A percentile compares a stretch with the other conserved stretches of the same genome.
Conservation (phyloP, 805 yeast species). For the Metschnikowia continentalis region DNA sequence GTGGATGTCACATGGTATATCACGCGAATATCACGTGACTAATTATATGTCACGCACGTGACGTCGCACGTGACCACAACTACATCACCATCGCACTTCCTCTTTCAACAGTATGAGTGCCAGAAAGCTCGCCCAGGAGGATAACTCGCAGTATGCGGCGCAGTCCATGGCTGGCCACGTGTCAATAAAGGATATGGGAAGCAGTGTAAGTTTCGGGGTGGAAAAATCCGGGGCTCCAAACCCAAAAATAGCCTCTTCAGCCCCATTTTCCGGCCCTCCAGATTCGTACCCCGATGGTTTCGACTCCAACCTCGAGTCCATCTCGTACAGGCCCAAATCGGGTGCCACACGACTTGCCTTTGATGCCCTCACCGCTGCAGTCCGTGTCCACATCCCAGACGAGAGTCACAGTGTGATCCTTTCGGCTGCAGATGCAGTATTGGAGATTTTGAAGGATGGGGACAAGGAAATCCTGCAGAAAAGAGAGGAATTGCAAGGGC, state of each 20-base stretch:
- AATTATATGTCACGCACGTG: not conserved
- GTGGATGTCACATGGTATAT: not conserved
- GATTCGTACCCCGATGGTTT: not conserved
- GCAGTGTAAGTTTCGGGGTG: conserved; percentile 30
- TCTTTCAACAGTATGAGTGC: not conserved
- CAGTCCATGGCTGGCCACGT: conserved; percentile 68
- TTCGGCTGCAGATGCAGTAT: conserved; percentile 65
- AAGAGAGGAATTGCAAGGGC: conserved; percentile 47
- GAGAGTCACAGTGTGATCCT: conserved; percentile 68
- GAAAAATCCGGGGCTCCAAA: conserved; percentile 6
- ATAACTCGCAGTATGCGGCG: conserved; percentile 52
- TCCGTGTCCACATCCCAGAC: conserved; percentile 58
- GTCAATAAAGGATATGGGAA: conserved; percentile 68
- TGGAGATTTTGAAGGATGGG: conserved; percentile 52
- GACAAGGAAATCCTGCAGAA: conserved; percentile 39
- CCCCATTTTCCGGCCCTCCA: not conserved
- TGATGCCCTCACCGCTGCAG: conserved; percentile 57
- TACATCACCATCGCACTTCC: conserved; percentile 1
- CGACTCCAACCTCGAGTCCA: conserved; percentile 35
- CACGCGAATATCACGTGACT: not conserved
- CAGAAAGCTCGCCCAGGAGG: conserved; percentile 26
- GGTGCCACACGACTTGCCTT: conserved; percentile 48
- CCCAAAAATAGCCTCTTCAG: not conserved
- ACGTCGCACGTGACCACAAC: not conserved
- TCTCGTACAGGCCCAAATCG: conserved; percentile 61